Percentiles rank a stretch among this genome's conserved stretches.
Conservation (phyloP, 2,329 filamentous ascomycete species). For the Xylariaceae sp. region DNA sequence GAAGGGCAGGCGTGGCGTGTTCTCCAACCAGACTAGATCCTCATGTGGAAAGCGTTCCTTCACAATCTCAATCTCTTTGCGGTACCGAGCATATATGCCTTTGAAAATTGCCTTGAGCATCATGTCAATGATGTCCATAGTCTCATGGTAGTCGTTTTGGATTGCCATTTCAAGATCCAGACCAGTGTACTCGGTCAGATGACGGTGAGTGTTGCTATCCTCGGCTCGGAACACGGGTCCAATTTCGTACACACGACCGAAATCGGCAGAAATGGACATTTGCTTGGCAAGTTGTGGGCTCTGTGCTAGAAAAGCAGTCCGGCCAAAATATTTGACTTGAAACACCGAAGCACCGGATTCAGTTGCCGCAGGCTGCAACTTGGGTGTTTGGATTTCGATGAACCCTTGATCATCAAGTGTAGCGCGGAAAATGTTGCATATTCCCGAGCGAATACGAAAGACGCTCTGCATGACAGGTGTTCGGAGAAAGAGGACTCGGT, state of each 20-base stretch:
- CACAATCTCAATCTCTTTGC: conserved; percentile 70
- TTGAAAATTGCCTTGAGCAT: conserved; percentile 79
- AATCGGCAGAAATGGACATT: conserved; percentile 86
- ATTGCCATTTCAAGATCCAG: conserved; percentile 92
- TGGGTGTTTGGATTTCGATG: conserved; percentile 91
- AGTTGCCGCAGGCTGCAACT: conserved; percentile 84
- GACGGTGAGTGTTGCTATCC: conserved; percentile 92
- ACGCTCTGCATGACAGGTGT: conserved; percentile 85
- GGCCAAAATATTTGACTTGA: conserved; percentile 86
- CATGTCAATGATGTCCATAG: conserved; percentile 72
- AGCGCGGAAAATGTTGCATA: conserved; percentile 76
- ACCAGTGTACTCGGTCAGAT: conserved; percentile 92
- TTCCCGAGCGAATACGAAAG: conserved; percentile 79
- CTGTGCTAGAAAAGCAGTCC: conserved; percentile 83
- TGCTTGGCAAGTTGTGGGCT: conserved; percentile 92
- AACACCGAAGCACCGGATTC: conserved; percentile 92
- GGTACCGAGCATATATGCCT: conserved; percentile 66
- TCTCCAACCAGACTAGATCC: conserved; percentile 81
- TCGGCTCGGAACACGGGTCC: conserved; percentile 90
- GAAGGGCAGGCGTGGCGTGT: conserved; percentile 81
- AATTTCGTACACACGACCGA: conserved; percentile 85
- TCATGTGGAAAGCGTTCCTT: conserved; percentile 83
- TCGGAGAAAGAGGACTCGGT: conserved; percentile 79
- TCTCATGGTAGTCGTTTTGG: conserved; percentile 85
- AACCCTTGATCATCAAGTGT: conserved; percentile 75